Evolutionary conservation across 441 rosid species (phyloP), one percentile per base, ranked within the genome.

Genomic region (Breynia disticha): DNA sequence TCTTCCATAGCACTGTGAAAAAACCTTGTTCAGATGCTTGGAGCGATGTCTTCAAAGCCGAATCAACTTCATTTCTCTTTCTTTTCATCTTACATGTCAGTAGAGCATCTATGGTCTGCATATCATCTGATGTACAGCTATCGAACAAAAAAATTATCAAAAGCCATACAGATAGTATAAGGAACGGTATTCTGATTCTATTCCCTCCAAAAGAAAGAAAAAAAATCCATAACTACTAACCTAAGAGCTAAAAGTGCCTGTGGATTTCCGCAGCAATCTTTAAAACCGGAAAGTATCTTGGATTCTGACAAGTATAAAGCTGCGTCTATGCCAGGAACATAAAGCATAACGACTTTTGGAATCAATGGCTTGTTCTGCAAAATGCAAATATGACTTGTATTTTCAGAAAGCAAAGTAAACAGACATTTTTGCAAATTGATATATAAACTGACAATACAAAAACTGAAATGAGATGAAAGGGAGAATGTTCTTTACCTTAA

Each of bases 241-340:
- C 97, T 93, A 56, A 79, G 75, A 71, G 87, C 85, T 66, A 84
- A 81, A 68, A 86, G 93, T 24, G 95, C 69, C 55, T 64, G 70
- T 42, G 97, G 97, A 70, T 79, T 88, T 44, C 96, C 84, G 51
- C 90, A 86, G 52, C 71, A 79, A 54, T 75, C 68, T 70, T 86
- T 86, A 21, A 93, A 76, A 62, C 82, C 71, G 61, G 81, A 41
- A 67, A 93, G 87, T 51, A 60, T 32, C 77, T 79, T 93, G 38
- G 87, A 69, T 57, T 80, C 84, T 39, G 99, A 80, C 55, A 89
- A 69, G 71, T 82, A 93, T 56, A 93, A 57, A 64, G 84, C 81
- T 21, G 99, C 95, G 68, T 86, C 99, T 57, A 93, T 74, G 58
- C 99, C 96, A 70, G 99, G 99, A 52, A 86, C 74, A 71, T 84